Evolutionary conservation across 257 asterid genomes (phyloP).

Genomic region (Buddleja alternifolia): DNA sequence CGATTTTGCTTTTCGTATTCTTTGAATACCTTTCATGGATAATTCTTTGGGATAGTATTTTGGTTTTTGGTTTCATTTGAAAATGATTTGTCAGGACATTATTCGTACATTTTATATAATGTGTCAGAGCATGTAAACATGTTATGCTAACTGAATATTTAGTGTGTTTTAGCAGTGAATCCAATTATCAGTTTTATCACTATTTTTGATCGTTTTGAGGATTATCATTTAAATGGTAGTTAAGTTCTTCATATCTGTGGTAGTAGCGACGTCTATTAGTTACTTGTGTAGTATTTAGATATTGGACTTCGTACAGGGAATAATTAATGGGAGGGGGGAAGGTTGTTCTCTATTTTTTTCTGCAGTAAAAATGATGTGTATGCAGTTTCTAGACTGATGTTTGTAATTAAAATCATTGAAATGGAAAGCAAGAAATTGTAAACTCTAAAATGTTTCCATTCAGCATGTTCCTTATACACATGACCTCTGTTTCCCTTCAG

Average conservation of each 20-base stretch:
- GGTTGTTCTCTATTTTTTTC: not conserved
- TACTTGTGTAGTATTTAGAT: no score
- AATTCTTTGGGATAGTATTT: not conserved
- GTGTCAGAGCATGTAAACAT: no score
- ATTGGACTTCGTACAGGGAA: not conserved
- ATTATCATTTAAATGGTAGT: not conserved
- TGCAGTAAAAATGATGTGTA: not conserved
- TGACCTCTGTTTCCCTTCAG: no score
- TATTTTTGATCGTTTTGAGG: not conserved
- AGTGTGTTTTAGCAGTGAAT: no score
- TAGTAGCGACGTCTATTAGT: not conserved
- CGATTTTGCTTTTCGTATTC: not conserved
- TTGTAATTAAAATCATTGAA: no score
- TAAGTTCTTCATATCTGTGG: not conserved
- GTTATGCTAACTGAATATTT: no score
- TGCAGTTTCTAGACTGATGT: no score
- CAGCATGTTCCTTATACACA: not conserved
- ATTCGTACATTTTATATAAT: no score
- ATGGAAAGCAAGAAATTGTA: no score
- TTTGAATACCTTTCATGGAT: not conserved
- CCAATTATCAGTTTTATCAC: not conserved
- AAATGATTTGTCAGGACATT: conserved; percentile 7
- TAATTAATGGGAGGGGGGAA: not conserved
- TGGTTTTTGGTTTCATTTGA: not conserved
- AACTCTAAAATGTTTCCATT: not conserved